Conservation (phyloP, 2,329 filamentous ascomycete species). For the Botrytis sinoallii region DNA sequence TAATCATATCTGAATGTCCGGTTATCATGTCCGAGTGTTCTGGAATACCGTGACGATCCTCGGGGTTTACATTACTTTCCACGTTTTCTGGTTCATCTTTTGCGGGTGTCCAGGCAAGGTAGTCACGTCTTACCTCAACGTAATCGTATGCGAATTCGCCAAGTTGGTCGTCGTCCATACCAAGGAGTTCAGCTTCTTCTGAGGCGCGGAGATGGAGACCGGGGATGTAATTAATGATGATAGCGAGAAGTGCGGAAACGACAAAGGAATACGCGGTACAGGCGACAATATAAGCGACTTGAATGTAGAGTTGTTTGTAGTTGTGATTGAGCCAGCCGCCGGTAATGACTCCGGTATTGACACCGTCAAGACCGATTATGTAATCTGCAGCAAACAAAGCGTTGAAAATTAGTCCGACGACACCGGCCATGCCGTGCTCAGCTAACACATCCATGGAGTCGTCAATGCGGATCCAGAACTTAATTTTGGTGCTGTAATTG, state of each 20-base stretch:
- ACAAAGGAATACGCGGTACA: constrained; percentile 66
- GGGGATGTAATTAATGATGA: constrained; percentile 70
- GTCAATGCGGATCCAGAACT: constrained; percentile 59
- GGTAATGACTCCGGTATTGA: constrained; percentile 60
- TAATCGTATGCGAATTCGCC: constrained; percentile 90
- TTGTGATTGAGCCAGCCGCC: constrained; percentile 76
- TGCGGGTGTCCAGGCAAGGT: constrained; percentile 81
- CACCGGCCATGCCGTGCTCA: constrained; percentile 67
- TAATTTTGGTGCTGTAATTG: constrained; percentile 63
- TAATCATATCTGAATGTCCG: constrained; percentile 38
- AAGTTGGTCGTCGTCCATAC: constrained; percentile 88
- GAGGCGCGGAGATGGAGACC: constrained; percentile 76
- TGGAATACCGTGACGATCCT: constrained; percentile 70
- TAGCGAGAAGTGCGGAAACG: constrained; percentile 71
- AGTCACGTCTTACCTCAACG: constrained; percentile 83
- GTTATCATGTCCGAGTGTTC: constrained; percentile 66
- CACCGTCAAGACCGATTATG: constrained; percentile 72
- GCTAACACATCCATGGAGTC: constrained; percentile 71
- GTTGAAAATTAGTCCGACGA: constrained; percentile 70
- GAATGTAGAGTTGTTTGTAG: constrained; percentile 72
- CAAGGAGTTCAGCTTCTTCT: constrained; percentile 78
- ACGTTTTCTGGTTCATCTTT: constrained; percentile 57
- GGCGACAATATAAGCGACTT: constrained; percentile 73
- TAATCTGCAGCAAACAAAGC: constrained; percentile 66
- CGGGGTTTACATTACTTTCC: constrained; percentile 52